phyloP scores from a whole-genome alignment of 257 asterid species.

The Solanum corneliomulleri region DNA sequence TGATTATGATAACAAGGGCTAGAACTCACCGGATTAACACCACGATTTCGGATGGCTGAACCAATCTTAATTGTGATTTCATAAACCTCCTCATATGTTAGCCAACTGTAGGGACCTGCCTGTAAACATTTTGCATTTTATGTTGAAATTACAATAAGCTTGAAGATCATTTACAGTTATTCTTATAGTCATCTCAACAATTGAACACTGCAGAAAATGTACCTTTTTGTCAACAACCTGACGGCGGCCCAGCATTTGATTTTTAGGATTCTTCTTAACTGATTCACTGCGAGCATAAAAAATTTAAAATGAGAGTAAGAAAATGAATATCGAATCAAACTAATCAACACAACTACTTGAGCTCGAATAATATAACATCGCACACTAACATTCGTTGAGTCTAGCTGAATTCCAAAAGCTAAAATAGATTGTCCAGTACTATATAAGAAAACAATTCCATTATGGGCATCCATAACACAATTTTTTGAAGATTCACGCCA shows the following conservation, averaged over 20 bases:
- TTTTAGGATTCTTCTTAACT: conserved; percentile 23
- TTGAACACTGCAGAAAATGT: background rate
- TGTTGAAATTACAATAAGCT: background rate
- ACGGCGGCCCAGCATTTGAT: conserved; percentile 66
- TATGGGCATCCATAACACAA: background rate
- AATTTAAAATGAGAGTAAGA: background rate
- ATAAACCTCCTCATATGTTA: conserved; percentile 48
- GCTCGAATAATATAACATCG: background rate
- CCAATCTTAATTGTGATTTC: conserved; percentile 45
- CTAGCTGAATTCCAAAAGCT: background rate
- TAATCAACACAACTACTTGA: background rate
- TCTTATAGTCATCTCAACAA: background rate
- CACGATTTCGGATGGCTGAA: conserved; percentile 66
- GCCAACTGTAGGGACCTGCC: conserved; percentile 67
- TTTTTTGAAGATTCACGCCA: background rate
- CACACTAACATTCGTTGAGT: background rate
- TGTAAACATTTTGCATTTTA: conserved; percentile 5
- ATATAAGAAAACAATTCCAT: background rate
- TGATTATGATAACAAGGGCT: background rate
- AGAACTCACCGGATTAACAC: conserved; percentile 54
- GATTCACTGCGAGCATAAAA: conserved; percentile 28
- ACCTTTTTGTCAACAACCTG: conserved; percentile 57
- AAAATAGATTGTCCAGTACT: background rate
- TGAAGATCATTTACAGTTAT: background rate
- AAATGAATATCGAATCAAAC: background rate